phyloP scores from a whole-genome alignment of 78 protist species.

The Dictyostelium purpureum region DNA sequence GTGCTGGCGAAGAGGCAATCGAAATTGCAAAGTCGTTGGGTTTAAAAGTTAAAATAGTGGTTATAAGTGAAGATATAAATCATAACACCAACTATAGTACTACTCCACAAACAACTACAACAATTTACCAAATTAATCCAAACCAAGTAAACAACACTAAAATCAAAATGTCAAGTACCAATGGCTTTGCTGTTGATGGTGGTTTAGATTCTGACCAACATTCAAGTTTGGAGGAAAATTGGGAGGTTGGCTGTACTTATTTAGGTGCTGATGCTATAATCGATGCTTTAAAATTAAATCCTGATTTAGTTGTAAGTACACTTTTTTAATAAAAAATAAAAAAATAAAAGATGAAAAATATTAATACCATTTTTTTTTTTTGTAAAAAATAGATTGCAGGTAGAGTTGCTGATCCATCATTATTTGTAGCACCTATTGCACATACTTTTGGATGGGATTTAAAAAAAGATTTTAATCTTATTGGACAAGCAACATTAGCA shows the following conservation, averaged over 20 bases:
- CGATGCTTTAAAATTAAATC: constrained; percentile 56
- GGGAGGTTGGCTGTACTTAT: constrained; percentile 78
- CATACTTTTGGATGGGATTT: constrained; percentile 68
- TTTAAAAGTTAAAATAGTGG: constrained; percentile 28
- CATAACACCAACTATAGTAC: neutral
- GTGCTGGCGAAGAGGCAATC: constrained; percentile 75
- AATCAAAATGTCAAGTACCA: constrained; percentile 30
- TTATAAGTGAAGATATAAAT: constrained; percentile 14
- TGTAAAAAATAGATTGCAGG: constrained; percentile 28
- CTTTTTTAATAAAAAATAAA: neutral
- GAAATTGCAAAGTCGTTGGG: constrained; percentile 52
- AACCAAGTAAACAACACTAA: neutral
- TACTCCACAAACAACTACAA: neutral
- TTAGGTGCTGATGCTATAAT: constrained; percentile 70
- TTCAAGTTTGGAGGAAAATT: constrained; percentile 22
- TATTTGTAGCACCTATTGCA: constrained; percentile 73
- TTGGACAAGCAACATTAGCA: constrained; percentile 70
- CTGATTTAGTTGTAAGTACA: constrained; percentile 43
- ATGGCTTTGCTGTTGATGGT: constrained; percentile 53
- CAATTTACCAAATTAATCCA: neutral
- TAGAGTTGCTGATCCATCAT: constrained; percentile 75
- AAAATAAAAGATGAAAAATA: neutral
- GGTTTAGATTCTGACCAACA: neutral
- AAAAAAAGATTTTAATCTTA: constrained; percentile 49
- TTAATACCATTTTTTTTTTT: neutral